These are phyloP conservation scores for Rhipidocladum racemiflorum DNA, from an alignment of 176 grass and related monocot species.

Conservation along the genomic window DNA sequence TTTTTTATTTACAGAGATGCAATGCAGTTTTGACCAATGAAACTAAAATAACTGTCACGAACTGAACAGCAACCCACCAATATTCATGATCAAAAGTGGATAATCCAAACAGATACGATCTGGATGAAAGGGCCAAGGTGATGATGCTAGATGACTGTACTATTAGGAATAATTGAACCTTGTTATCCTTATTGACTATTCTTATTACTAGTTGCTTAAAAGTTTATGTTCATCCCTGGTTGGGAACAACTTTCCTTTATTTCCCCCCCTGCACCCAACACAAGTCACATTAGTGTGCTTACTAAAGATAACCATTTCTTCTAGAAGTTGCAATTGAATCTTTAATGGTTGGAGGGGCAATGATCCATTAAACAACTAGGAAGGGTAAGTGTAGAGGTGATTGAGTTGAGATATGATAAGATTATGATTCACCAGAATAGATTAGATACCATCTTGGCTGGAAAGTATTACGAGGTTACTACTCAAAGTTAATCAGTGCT, in stretches of 20 bases:
- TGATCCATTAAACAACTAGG: neutral
- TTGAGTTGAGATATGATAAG: neutral
- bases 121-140: neutral
- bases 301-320: neutral
- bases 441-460: neutral
- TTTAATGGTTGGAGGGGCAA: neutral
- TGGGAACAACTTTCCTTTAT: neutral
- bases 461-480: neutral
- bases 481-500: neutral
- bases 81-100: neutral
- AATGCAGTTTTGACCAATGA: neutral
- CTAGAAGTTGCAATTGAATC: neutral
- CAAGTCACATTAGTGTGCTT: neutral
- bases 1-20: neutral
- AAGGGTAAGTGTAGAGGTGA: neutral
- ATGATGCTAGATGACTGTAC: neutral
- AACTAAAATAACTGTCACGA: slow-evolving; percentile 7
- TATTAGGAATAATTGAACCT: neutral
- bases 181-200: slow-evolving; percentile 6
- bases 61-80: neutral
- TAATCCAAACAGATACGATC: slow-evolving; percentile 9
- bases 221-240: neutral
- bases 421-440: neutral
- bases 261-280: neutral
- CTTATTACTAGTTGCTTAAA: neutral